Percentiles rank a stretch among this genome's conserved stretches.
Conservation (phyloP, 108 stramenopile species). For the Fragilaria crotonensis region DNA sequence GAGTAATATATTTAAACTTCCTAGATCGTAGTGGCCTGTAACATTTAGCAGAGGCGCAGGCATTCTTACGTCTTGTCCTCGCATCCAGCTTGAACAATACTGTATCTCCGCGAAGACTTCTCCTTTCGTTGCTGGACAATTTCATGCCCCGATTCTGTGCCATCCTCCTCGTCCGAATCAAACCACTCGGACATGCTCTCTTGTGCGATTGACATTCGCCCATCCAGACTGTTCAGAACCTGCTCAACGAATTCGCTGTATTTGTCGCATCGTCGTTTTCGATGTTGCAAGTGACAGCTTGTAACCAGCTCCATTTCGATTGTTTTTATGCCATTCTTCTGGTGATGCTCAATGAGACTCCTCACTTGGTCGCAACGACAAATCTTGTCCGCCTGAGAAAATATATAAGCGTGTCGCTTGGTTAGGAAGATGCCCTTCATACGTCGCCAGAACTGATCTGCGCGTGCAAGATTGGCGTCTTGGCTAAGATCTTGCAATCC, state of each 20-base stretch:
- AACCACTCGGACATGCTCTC: neutral
- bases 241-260: neutral
- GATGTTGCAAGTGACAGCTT: neutral
- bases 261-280: neutral
- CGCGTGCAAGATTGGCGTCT: neutral
- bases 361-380: neutral
- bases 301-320: neutral
- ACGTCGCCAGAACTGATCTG: conserved; percentile 6
- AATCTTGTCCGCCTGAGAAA: neutral
- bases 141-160: neutral
- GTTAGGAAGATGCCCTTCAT: neutral
- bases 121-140: neutral
- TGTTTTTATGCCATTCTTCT: conserved; percentile 1
- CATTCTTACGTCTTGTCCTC: no score
- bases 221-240: neutral
- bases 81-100: no score
- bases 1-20: no score
- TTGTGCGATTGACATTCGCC: neutral
- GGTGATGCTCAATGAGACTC: neutral
- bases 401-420: conserved; percentile 5
- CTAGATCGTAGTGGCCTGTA: no score
- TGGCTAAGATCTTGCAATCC: neutral
- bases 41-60: no score
- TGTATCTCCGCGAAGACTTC: neutral
- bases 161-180: neutral